Conservation (phyloP, 1,139 yeast species). For the Candida mesenterica region DNA sequence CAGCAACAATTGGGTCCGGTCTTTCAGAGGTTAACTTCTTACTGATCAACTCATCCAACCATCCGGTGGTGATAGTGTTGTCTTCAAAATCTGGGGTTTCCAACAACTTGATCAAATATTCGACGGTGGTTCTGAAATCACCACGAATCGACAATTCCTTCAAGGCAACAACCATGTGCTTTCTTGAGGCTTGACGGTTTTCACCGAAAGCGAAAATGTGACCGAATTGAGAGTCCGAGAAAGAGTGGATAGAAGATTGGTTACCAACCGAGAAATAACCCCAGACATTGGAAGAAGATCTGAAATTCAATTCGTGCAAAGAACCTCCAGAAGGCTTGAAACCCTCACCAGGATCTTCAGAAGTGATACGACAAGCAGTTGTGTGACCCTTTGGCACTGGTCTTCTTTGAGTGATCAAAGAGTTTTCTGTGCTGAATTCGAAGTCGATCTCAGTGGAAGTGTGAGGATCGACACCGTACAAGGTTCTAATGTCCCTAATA, state of each 20-base stretch:
- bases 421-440: slow-evolving; percentile 72
- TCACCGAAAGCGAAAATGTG: slow-evolving; percentile 99
- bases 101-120: slow-evolving; percentile 86
- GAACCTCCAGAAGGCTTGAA: slow-evolving; percentile 98
- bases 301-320: slow-evolving; percentile 90
- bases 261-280: slow-evolving; percentile 97
- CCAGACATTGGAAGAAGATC: slow-evolving; percentile 98
- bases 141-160: slow-evolving; percentile 96
- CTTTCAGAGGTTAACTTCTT: slow-evolving; percentile 94
- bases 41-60: slow-evolving; percentile 95
- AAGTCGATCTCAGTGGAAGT: slow-evolving; percentile 88
- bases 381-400: slow-evolving; percentile 98
- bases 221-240: slow-evolving; percentile 97
- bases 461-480: slow-evolving; percentile 96
- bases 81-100: slow-evolving; percentile 97
- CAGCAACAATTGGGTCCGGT: slow-evolving; percentile 88
- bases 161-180: slow-evolving; percentile 97
- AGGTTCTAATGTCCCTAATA: slow-evolving; percentile 84
- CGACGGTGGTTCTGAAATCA: slow-evolving; percentile 97
- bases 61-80: slow-evolving; percentile 95
- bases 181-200: slow-evolving; percentile 95
- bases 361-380: slow-evolving; percentile 97
- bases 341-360: slow-evolving; percentile 99
- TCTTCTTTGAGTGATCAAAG: slow-evolving; percentile 77
- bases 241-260: slow-evolving; percentile 95